Percentiles rank a stretch among this genome's conserved stretches.
Evolutionary conservation across 2,329 filamentous ascomycete species (phyloP).

Genomic region (Davidsoniella neocaledoniae): DNA sequence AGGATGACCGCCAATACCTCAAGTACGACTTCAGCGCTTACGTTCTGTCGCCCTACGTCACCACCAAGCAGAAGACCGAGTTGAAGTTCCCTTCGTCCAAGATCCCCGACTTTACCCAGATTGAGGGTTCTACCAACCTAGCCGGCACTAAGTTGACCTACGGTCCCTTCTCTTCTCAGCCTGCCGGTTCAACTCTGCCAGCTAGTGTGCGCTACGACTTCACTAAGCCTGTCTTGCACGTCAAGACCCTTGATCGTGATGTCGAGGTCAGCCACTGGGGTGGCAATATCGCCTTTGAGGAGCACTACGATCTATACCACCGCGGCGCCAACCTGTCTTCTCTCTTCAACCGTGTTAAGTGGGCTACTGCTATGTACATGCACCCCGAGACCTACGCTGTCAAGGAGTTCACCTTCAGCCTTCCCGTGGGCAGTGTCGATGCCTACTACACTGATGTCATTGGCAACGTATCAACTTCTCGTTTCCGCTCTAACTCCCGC

Average conservation of each 20-base stretch:
- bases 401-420: constrained; percentile 64
- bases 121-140: constrained; percentile 58
- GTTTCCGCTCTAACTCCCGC: constrained; percentile 60
- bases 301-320: constrained; percentile 79
- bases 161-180: constrained; percentile 68
- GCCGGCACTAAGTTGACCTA: constrained; percentile 78
- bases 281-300: constrained; percentile 87
- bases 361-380: constrained; percentile 57
- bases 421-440: constrained; percentile 64
- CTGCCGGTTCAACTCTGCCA: constrained; percentile 57
- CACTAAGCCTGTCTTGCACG: constrained; percentile 75
- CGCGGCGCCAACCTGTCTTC: constrained; percentile 61
- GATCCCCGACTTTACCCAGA: constrained; percentile 70
- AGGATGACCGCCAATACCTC: constrained; percentile 75
- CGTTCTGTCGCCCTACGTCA: constrained; percentile 65
- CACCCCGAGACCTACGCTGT: constrained; percentile 63
- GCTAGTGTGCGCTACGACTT: constrained; percentile 83
- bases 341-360: constrained; percentile 62
- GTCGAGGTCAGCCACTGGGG: constrained; percentile 97
- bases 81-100: constrained; percentile 68
- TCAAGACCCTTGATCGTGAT: constrained; percentile 68
- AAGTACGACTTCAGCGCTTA: constrained; percentile 76
- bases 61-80: constrained; percentile 91
- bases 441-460: constrained; percentile 94
- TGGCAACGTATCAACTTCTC: constrained; percentile 89